Conservation (phyloP, 1,284 basidiomycete genomes). For the Ceratobasidium sp. region DNA sequence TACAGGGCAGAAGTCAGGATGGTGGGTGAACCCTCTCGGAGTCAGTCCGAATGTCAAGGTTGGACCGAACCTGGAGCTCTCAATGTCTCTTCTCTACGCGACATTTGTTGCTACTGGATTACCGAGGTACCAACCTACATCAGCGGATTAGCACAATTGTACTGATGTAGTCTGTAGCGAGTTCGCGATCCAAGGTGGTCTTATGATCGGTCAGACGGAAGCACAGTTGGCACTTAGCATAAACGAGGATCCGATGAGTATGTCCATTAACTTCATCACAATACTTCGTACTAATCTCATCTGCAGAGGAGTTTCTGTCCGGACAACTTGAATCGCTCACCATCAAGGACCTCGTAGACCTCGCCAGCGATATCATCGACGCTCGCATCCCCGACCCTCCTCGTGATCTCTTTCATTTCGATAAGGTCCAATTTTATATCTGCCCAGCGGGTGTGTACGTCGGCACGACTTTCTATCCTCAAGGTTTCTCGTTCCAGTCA, state of each 20-base stretch:
- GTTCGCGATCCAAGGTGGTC: slow-evolving; percentile 6
- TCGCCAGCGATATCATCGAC: not conserved
- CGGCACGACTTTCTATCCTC: not conserved
- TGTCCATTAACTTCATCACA: not conserved
- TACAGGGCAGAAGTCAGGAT: not conserved
- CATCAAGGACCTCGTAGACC: slow-evolving; percentile 8
- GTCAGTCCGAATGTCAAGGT: slow-evolving; percentile 5
- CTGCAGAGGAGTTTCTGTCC: slow-evolving; percentile 17
- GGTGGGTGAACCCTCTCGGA: slow-evolving; percentile 24
- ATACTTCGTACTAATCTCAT: not conserved
- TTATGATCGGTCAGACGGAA: not conserved
- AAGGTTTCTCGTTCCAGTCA: slow-evolving; percentile 9
- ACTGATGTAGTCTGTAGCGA: too few species aligned
- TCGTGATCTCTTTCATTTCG: slow-evolving; percentile 10
- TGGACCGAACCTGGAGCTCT: slow-evolving; percentile 14
- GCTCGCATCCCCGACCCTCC: not conserved
- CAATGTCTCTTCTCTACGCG: not conserved
- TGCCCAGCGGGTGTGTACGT: slow-evolving; percentile 15
- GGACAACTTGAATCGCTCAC: slow-evolving; percentile 2
- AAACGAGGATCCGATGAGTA: slow-evolving; percentile 15
- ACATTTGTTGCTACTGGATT: not conserved
- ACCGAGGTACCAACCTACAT: too few species aligned
- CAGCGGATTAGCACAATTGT: too few species aligned
- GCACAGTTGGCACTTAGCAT: slow-evolving; percentile 21
- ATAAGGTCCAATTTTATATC: slow-evolving; percentile 14